phyloP scores from a whole-genome alignment of 177 flowering plant genomes.

The Vitis hybrid region DNA sequence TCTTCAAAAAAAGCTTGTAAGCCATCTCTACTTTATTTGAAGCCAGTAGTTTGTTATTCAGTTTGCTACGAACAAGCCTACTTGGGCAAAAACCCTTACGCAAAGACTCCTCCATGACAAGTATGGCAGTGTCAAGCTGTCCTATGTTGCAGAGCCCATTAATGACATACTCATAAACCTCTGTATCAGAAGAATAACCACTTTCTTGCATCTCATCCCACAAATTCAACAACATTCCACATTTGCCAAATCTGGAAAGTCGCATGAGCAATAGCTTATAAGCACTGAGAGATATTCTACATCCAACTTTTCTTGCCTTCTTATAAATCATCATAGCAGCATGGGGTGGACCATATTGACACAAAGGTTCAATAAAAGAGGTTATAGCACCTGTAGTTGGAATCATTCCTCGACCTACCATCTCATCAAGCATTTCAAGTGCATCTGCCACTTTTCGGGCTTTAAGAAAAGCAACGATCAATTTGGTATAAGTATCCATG shows the following conservation, averaged over 20 bases:
- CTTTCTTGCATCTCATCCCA: constrained; percentile 88
- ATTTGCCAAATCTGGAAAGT: constrained; percentile 86
- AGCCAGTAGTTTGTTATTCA: constrained; percentile 65
- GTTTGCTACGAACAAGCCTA: constrained; percentile 62
- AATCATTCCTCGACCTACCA: constrained; percentile 55
- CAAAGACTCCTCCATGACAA: constrained; percentile 77
- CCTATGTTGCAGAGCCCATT: constrained; percentile 84
- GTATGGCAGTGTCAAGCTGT: constrained; percentile 76
- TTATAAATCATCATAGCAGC: constrained; percentile 83
- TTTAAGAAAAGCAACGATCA: constrained; percentile 55
- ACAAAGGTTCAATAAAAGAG: constrained; percentile 62
- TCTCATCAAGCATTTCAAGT: constrained; percentile 81
- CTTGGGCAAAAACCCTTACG: constrained; percentile 76
- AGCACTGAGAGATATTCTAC: constrained; percentile 57
- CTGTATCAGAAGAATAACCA: constrained; percentile 65
- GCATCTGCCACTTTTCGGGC: constrained; percentile 82
- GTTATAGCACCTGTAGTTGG: constrained; percentile 73
- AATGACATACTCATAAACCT: constrained; percentile 71
- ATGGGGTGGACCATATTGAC: constrained; percentile 90
- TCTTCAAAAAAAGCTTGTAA: constrained; percentile 65
- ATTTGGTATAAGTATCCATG: constrained; percentile 51
- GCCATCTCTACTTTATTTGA: constrained; percentile 68
- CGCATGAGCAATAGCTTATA: constrained; percentile 81
- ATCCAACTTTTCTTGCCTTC: constrained; percentile 69
- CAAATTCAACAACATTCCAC: constrained; percentile 64